A percentile compares a stretch with the other conserved stretches of the same genome.
phyloP scores from a whole-genome alignment of 2,329 filamentous ascomycete species.

The Talaromyces sp. region DNA sequence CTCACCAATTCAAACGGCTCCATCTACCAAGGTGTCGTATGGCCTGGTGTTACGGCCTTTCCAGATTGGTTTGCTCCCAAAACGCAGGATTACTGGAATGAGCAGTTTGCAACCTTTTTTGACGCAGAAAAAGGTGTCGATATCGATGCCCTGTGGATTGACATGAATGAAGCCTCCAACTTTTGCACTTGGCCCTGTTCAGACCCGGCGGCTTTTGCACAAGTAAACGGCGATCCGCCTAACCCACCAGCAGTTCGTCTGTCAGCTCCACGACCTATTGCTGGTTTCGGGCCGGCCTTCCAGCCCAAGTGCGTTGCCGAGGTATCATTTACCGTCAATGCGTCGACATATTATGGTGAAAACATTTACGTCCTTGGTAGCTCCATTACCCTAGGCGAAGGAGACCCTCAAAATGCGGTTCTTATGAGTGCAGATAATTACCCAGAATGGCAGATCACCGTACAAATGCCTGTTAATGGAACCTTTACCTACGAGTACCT shows the following conservation, averaged over 20 bases:
- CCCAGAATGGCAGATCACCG: slow-evolving; percentile 10
- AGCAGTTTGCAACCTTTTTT: slow-evolving; percentile 63
- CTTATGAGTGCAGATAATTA: slow-evolving; percentile 8
- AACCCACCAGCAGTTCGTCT: slow-evolving; percentile 57
- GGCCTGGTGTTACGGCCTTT: slow-evolving; percentile 68
- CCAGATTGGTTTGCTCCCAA: slow-evolving; percentile 71
- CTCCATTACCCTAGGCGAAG: slow-evolving; percentile 4
- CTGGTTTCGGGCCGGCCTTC: slow-evolving; percentile 64
- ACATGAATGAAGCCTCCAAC: slow-evolving; percentile 58
- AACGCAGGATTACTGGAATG: slow-evolving; percentile 63
- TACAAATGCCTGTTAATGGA: slow-evolving; percentile 9
- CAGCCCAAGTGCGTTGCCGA: slow-evolving; percentile 46
- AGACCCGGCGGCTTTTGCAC: slow-evolving; percentile 48
- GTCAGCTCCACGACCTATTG: slow-evolving; percentile 60
- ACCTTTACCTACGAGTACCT: slow-evolving; percentile 13
- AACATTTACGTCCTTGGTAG: slow-evolving; percentile 9
- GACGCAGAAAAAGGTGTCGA: slow-evolving; percentile 59
- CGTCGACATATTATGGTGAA: slow-evolving; percentile 6
- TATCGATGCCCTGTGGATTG: slow-evolving; percentile 74
- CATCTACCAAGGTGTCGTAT: slow-evolving; percentile 59
- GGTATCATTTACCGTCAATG: slow-evolving; percentile 4
- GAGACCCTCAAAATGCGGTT: slow-evolving; percentile 1
- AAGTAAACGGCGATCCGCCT: slow-evolving; percentile 47
- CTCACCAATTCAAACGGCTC: slow-evolving; percentile 50
- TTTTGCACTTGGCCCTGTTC: slow-evolving; percentile 54